Conservation (phyloP, 257 asterid species). For the Forsythia viridissima region DNA sequence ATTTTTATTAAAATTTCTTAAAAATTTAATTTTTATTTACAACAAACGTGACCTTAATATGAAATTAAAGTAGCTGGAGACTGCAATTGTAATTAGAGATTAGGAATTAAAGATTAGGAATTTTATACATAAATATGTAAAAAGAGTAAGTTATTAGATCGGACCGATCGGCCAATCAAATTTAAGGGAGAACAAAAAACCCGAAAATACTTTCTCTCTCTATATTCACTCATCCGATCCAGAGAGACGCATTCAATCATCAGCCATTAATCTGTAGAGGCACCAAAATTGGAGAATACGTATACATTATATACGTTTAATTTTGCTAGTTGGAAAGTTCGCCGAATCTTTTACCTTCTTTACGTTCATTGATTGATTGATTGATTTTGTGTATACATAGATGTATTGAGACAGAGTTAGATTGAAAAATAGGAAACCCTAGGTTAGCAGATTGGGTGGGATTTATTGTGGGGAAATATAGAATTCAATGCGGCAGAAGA, state of each 20-base stretch:
- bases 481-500: constrained; percentile 31
- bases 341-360: constrained; percentile 27
- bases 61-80: no score
- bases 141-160: no score
- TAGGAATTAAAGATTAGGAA: background rate
- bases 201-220: constrained; percentile 38
- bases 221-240: constrained; percentile 38
- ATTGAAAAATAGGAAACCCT: constrained; percentile 33
- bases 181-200: constrained; percentile 5
- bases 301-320: constrained; percentile 1
- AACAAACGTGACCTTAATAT: no score
- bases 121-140: no score
- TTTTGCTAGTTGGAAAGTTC: constrained; percentile 28
- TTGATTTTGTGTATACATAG: constrained; percentile 27
- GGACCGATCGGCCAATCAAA: constrained; percentile 28
- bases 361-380: constrained; percentile 23
- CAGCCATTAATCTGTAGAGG: constrained; percentile 30
- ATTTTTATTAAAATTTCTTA: no score
- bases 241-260: constrained; percentile 38
- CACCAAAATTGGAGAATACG: constrained; percentile 23
- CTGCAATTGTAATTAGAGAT: background rate
- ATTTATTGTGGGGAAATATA: background rate
- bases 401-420: constrained; percentile 13
- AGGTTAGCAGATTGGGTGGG: constrained; percentile 37
- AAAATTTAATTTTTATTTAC: no score